These are phyloP conservation scores for Nakazawaea molendinolei DNA, from an alignment of 805 yeast species.

Conservation along the genomic window DNA sequence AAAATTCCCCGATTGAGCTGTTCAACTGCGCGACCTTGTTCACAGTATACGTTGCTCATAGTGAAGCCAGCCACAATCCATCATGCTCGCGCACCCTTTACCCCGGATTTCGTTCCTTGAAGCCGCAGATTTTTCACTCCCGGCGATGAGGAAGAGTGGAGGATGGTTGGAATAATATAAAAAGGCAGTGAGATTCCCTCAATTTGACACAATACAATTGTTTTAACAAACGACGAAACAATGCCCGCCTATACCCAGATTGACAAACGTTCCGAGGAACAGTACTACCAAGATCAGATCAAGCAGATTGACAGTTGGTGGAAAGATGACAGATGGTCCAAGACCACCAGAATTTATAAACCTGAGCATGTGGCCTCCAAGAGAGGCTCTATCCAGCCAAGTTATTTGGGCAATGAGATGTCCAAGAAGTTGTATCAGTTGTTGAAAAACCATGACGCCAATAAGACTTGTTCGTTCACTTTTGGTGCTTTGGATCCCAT, in stretches of 20 bases:
- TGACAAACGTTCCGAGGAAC: conserved; percentile 56
- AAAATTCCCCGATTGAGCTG: too few species aligned
- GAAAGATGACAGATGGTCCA: conserved; percentile 86
- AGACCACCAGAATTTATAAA: conserved; percentile 80
- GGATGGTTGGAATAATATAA: too few species aligned
- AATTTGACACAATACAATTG: too few species aligned
- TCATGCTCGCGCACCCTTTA: not conserved
- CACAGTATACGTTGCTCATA: not conserved
- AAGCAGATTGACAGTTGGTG: conserved; percentile 82
- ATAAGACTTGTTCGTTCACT: conserved; percentile 76
- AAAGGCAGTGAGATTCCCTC: too few species aligned
- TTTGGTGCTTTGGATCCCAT: conserved; percentile 96
- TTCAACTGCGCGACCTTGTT: not conserved
- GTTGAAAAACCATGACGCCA: conserved; percentile 62
- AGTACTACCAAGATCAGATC: conserved; percentile 59
- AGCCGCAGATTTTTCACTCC: conserved; percentile 17
- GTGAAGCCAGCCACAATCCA: too few species aligned
- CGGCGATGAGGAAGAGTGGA: too few species aligned
- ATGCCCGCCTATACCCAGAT: conserved; percentile 45
- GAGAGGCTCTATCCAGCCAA: conserved; percentile 71
- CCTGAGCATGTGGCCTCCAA: conserved; percentile 86
- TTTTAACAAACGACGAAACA: conserved; percentile 16
- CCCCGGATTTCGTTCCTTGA: conserved; percentile 4
- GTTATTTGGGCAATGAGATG: conserved; percentile 72
- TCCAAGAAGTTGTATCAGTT: conserved; percentile 75